Percentiles rank a stretch among this genome's conserved stretches.
These are phyloP conservation scores for Solanum raphanifolium DNA, from an alignment of 257 asterid species.

Conservation along the genomic window DNA sequence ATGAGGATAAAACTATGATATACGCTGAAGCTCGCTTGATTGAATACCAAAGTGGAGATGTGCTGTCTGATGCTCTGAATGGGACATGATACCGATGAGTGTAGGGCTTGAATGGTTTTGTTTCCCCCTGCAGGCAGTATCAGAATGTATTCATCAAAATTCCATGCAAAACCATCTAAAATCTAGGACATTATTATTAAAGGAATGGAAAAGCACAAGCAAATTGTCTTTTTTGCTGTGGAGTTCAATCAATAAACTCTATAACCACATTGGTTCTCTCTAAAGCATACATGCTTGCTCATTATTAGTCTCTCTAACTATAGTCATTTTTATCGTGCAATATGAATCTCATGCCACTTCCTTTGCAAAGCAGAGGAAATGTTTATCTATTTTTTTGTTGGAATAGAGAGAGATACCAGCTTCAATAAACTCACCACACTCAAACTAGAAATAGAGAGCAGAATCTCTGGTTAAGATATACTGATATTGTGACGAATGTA, in stretches of 20 bases:
- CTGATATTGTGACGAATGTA: neutral
- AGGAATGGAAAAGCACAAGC: neutral
- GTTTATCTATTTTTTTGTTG: neutral
- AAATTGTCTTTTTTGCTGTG: neutral
- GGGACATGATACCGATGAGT: slow-evolving; percentile 60
- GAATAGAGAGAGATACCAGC: neutral
- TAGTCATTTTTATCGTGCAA: neutral
- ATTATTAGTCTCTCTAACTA: neutral
- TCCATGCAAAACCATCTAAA: neutral
- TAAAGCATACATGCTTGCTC: neutral
- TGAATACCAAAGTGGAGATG: slow-evolving; percentile 80
- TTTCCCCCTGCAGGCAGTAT: slow-evolving; percentile 65
- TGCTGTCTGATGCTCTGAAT: slow-evolving; percentile 49
- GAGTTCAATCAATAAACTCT: neutral
- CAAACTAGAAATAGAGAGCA: neutral
- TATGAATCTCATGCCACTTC: neutral
- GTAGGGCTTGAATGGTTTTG: slow-evolving; percentile 71
- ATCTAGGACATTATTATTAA: neutral
- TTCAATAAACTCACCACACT: neutral
- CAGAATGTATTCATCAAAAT: neutral
- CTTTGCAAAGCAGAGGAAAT: neutral
- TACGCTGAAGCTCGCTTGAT: slow-evolving; percentile 88
- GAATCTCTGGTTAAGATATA: neutral
- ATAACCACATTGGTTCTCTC: neutral
- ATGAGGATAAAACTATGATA: slow-evolving; percentile 80